Evolutionary conservation across 306 rosid genomes (phyloP), one percentile per base, ranked within the genome.

Genomic region (Cucumis cinereus): DNA sequence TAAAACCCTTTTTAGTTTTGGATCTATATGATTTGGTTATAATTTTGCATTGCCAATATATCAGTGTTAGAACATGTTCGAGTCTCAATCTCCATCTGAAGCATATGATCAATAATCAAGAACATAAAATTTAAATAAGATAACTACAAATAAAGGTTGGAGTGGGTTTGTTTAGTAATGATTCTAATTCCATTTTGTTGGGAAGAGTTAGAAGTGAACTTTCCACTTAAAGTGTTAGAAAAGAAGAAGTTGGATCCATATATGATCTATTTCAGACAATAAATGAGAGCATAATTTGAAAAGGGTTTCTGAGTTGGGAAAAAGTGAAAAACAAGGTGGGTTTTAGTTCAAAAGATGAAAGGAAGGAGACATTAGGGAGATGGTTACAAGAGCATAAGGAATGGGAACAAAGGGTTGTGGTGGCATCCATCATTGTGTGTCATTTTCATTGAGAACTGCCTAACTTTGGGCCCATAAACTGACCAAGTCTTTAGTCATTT

Each of bases 381-480:
- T 63, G 47, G 71, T 36, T 36, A 30, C 14, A 71, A 45, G 58
- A 22, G 13, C 17, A 71, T 6, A 23, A 5, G 76, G 43, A 63
- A 63, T 66, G 15, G 59, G 43, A 26, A 71, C 58, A 45, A 50
- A 14, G 58, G 40, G 41, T 8, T 64, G 41, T 47, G 43, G 76
- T 22, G 53, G 54, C 36, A 53, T 22, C 58, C 24, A 14, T 24
- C 4, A 10, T 15, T n/a, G n/a, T 26, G 33, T 26, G 79, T 77
- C 79, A 45, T 62, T 77, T 26, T 77, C 79, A 49, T 43, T 61
- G 73, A 77, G 73, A 77, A 47, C 28, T 41, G 79, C 73, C 79
- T 77, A 61, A 77, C 79, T 16, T 77, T 75, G 78, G 78, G 54
- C 36, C 69, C 38, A 56, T 38, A 38, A 15, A 49, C 41, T 49